Evolutionary conservation across 371 early-diverging fungal genomes (phyloP).

Genomic region (Mortierella sp.): DNA sequence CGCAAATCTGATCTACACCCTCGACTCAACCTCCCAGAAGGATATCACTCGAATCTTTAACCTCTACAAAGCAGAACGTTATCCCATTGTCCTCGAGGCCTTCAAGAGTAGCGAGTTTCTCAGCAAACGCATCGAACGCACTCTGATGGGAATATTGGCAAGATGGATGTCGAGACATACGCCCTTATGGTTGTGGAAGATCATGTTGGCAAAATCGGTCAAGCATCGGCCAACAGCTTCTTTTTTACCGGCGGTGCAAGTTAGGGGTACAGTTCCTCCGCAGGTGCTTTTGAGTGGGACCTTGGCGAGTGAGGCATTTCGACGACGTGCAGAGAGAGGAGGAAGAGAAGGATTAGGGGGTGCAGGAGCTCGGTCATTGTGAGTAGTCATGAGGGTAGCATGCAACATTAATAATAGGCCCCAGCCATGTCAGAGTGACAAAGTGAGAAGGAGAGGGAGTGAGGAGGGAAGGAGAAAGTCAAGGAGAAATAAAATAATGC

Average conservation of each 20-base stretch:
- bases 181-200: neutral
- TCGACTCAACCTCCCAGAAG: constrained; percentile 7
- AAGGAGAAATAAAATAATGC: neutral
- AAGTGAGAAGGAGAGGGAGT: neutral
- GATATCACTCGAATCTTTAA: constrained; percentile 31
- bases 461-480: neutral
- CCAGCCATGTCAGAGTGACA: neutral
- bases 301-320: neutral
- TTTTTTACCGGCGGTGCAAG: neutral
- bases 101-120: constrained; percentile 15
- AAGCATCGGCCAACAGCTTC: neutral
- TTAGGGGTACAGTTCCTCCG: neutral
- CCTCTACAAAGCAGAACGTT: constrained; percentile 34
- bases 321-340: neutral
- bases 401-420: neutral
- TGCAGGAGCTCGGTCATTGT: neutral
- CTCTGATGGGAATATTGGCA: neutral
- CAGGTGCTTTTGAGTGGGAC: neutral
- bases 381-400: neutral
- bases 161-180: constrained; percentile 12
- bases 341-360: neutral
- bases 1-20: constrained; percentile 1
- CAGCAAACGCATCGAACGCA: constrained; percentile 2
- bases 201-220: constrained; percentile 9
- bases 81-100: constrained; percentile 4